Base-by-base conservation (phyloP, 306 rosid species). In the Oemleria cerasiformis region DNA sequence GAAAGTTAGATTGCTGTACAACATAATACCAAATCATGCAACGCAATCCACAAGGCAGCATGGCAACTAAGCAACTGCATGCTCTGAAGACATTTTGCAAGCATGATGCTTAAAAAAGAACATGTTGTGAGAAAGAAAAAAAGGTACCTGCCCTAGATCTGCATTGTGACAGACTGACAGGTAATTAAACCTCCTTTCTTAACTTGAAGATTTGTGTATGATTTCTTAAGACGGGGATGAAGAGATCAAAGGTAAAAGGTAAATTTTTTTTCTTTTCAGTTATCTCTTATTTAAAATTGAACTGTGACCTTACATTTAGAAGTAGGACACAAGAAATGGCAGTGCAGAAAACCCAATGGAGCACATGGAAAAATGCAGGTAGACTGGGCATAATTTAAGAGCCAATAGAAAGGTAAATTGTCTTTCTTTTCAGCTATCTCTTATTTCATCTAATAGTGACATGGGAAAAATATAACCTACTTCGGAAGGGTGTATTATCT, bases 1-100 rank as follows among this genome's bases (percentile, higher is more conserved):
- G 43, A 67, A 51, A 48, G 73, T 65, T 49, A 20, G 11, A 19
- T 74, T 17, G 50, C 53, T 25, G 41, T 20, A 70, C 41, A 8
- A 23, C 51, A 10, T 12, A 43, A n/a, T 49, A 5, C 19, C 48
- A 68, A 36, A 68, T 40, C 30, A 41, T 9, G 41, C 2, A 54
- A 15, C 38, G 5, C 9, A 30, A 41, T 36, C 12, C 14, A 36
- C 11, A 6, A 8, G 44, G 36, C 20, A 36, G 34, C 42, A 36
- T 12, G 13, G 44, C 36, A 34, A 60, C 65, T 4, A 36, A 6
- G 65, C 36, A 15, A 59, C 14, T 59, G 21, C 21, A 34, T 59
- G 20, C 17, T 30, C 43, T 21, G 34, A 9, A 6, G 9, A 59
- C 11, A 12, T 30, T 59, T 34, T 36, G 65, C 65, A 16, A 16